Base-by-base conservation (phyloP, 2,329 filamentous ascomycete species). In the Fusarium papillatum region DNA sequence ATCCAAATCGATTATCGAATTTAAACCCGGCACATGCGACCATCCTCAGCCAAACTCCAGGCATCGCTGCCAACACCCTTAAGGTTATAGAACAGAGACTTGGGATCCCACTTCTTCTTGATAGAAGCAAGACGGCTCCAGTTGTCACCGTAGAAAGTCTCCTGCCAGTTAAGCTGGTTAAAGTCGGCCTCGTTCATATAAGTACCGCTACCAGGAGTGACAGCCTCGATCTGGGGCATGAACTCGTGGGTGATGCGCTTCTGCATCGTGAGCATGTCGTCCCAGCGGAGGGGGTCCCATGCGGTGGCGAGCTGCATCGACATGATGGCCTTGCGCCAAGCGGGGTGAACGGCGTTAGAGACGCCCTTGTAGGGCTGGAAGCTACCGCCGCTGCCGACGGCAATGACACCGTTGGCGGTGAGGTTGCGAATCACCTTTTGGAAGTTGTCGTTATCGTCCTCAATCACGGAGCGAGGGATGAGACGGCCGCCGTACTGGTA, bases 171-270 rank as follows among this genome's bases (percentile, higher is more conserved):
- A 0, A 82, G 82, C 78, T 88, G 83, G 36, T 81, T 81, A 48
- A 87, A 87, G 77, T 89, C 85, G 2, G 85, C 88, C 81, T 91
- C 89, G 73, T 89, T 90, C 83, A 88, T 83, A 76, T 90, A 89
- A 2, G 84, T 81, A 3, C 86, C 87, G 7, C 83, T 82, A 0
- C 82, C 84, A 0, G 87, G 86, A 0, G 86, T 86, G 5, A 85
- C 81, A 1, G 75, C 77, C 19, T 79, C 78, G 19, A 83, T 71
- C 26, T 79, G 61, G 2, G 80, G 80, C 74, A 79, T 76, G 5
- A 81, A 69, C 17, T 79, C 78, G 11, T 81, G 39, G 0, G 81
- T 83, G 29, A 83, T 83, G 17, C 73, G 76, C 67, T 81, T 76
- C 71, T 84, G 83, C 5, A 75, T 74, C 34, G 78, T 78, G 2